These are phyloP conservation scores for Xylaria palmicola DNA, from an alignment of 495 filamentous ascomycete species.

Conservation along the genomic window DNA sequence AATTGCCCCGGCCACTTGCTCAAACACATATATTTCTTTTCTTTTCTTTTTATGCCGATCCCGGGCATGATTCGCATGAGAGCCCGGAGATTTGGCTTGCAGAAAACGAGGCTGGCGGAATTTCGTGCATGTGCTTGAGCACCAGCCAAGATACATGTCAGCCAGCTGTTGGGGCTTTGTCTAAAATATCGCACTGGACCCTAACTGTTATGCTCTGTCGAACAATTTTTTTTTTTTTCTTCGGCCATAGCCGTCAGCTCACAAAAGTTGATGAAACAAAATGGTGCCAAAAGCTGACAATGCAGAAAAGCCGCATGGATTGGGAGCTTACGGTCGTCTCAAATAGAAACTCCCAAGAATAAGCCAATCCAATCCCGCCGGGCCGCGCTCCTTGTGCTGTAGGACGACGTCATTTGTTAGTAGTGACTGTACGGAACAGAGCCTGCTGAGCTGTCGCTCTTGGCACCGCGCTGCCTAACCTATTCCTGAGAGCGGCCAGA, in stretches of 20 bases:
- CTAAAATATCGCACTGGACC: too few species aligned
- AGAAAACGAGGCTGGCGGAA: not conserved
- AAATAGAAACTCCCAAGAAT: constrained; percentile 9
- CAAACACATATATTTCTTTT: not conserved
- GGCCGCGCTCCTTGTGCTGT: not conserved
- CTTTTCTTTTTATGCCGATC: constrained; percentile 1
- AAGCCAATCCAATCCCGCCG: not conserved
- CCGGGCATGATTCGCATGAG: constrained; percentile 9
- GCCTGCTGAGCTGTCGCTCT: constrained; percentile 5
- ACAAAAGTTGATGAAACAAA: constrained; percentile 11
- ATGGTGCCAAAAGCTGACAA: constrained; percentile 8
- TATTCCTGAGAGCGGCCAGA: constrained; percentile 8
- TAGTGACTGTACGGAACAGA: not conserved
- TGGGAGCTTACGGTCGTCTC: constrained; percentile 8
- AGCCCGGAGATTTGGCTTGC: constrained; percentile 1
- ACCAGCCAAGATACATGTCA: not conserved
- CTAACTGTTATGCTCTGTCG: too few species aligned
- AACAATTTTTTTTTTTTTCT: not conserved
- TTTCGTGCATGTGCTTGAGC: constrained; percentile 1
- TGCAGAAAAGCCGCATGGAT: constrained; percentile 16
- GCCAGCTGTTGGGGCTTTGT: not conserved
- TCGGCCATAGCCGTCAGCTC: not conserved
- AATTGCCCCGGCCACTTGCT: not conserved
- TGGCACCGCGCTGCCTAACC: constrained; percentile 3
- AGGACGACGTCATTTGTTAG: constrained; percentile 3